Evolutionary conservation across 495 filamentous ascomycete species (phyloP), one percentile per base, ranked within the genome.

Genomic region (Polyplosphaeria fusca): DNA sequence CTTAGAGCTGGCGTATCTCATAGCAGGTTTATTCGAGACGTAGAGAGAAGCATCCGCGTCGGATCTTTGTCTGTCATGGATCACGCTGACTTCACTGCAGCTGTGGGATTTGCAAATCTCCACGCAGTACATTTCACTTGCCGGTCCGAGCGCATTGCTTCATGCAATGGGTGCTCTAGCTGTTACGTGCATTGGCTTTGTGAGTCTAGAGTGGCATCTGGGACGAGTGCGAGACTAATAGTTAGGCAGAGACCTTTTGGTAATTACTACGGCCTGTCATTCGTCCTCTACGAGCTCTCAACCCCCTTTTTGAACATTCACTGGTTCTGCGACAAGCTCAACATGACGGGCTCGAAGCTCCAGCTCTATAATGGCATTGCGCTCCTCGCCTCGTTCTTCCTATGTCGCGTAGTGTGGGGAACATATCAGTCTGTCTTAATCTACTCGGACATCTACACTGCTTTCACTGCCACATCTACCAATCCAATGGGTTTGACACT

Each of bases 281-380:
- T 97, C 76, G 87, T 97, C 66, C 88, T 98, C 62, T 97, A 94
- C 78, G 93, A 98, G 76, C 87, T 98, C 47, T 95, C 61, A 2
- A 60, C 61, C 1, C 61, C 63, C 12, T 66, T 66, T 27, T 41
- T 64, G 13, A 66, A 66, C 27, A 87, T 97, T 72, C 93, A 98
- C 78, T 98, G 93, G 92, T 98, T 98, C 81, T 90, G 86, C 67
- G 93, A 98, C 76, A 98, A 98, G 74, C 77, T 96, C 65, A 82
- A 86, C 70, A 86, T 93, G 78, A 97, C 93, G 19, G 93, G 93
- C 35, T 87, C 86, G 51, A 76, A 69, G n/a, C 60, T 79, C 40
- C 91, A 96, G 72, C 83, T 91, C 65, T 86, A 90, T 72, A 96
- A 96, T 69, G 90, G 90, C 64, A 82, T 91, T 68, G 63, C 79